Evolutionary conservation across 2,329 filamentous ascomycete genomes (phyloP), one percentile per base, ranked within the genome.

Genomic region (Simplicillium sp.): DNA sequence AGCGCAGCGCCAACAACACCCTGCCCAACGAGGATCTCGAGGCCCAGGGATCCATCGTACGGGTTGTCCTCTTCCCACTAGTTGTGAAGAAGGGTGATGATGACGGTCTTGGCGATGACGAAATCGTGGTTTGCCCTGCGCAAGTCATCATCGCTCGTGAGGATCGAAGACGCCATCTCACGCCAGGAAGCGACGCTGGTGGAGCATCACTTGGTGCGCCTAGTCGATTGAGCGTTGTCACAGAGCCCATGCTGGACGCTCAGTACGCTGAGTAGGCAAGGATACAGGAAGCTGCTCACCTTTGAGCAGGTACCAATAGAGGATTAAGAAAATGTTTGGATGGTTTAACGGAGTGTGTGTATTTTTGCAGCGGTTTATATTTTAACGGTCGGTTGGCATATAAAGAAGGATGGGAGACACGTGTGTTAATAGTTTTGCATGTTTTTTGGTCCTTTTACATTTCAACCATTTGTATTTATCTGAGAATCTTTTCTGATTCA

Each of bases 41-140:
- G 61, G 70, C 72, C 6, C 74, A 82, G 45, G 73, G 77, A 33
- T 82, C 87, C 18, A 77, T 90, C 14, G 88, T 98, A 33, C 85
- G 92, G 50, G 78, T 95, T 46, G 89, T 98, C 2, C 76, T 98
- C 33, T 98, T 98, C 70, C 94, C 94, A 9, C 74, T 97, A 2
- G 90, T 98, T 14, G 87, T 97, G 53, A 95, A 95, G 68, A 94
- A 92, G 68, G 90, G 89, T 40, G 86, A 94, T 54, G 90, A 97
- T 57, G 70, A 72, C 33, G 92, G 89, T 17, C 75, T 83, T 40
- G 90, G 89, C 41, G 87, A 96, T 41, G 88, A 96, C 50, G 89
- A 97, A 69, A 87, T 94, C 48, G 89, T 97, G 36, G 87, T 98
- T 35, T 94, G 84, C 57, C 90, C 90, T 9, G 92, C 94, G 7